These are phyloP conservation scores for Coniochaeta hoffmannii DNA, from an alignment of 2,329 filamentous ascomycete genomes.

Conservation along the genomic window DNA sequence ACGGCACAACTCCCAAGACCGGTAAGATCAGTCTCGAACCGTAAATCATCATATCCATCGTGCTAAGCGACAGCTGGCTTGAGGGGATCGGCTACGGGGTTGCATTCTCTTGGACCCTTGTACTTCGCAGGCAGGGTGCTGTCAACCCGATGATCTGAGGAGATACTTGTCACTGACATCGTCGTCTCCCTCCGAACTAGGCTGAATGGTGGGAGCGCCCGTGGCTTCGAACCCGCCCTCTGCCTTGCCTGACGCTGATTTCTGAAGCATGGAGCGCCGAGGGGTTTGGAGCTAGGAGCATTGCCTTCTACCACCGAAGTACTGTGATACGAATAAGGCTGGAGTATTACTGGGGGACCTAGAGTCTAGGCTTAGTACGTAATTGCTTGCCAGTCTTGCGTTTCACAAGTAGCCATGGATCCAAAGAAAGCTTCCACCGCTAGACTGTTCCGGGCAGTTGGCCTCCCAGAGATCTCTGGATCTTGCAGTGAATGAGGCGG, in stretches of 20 bases:
- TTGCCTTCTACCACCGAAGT: neutral
- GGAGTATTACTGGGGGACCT: no score
- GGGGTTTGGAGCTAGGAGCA: neutral
- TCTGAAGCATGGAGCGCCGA: neutral
- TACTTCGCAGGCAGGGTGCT: neutral
- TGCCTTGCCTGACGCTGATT: neutral
- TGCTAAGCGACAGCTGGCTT: neutral
- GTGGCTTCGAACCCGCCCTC: neutral
- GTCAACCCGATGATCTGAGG: no score
- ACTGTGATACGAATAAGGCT: no score
- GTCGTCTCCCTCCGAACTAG: neutral
- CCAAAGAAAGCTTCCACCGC: neutral
- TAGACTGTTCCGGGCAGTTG: neutral
- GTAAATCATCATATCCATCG: neutral
- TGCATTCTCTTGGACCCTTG: neutral
- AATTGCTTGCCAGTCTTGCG: neutral
- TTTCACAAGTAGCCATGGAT: slow-evolving; percentile 6
- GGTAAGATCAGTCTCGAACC: neutral
- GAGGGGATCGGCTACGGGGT: neutral
- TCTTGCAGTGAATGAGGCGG: neutral
- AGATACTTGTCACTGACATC: no score
- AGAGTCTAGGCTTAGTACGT: no score
- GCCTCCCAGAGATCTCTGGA: neutral
- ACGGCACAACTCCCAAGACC: neutral
- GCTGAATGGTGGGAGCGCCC: no score